phyloP scores from a whole-genome alignment of 108 stramenopile genomes.

The Parietichytrium sp. region DNA sequence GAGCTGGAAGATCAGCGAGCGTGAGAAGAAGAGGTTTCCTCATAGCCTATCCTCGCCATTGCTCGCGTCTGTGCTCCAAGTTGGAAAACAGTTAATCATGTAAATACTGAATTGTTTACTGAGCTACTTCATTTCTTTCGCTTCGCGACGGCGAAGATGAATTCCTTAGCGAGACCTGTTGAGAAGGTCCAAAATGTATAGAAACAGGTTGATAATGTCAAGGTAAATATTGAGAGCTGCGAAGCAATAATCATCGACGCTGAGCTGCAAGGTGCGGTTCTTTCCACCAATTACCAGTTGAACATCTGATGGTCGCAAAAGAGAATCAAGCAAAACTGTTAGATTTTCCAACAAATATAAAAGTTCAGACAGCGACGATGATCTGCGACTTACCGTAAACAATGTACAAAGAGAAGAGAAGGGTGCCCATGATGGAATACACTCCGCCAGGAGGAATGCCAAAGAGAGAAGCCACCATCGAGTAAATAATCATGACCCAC shows the following conservation, averaged over 20 bases:
- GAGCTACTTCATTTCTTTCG: too few relatives aligned
- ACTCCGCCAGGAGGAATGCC: not conserved
- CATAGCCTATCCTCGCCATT: too few relatives aligned
- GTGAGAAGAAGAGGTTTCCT: too few relatives aligned
- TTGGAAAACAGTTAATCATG: too few relatives aligned
- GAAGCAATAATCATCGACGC: conserved; percentile 83
- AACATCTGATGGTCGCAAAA: conserved; percentile 51
- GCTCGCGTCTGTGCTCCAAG: too few relatives aligned
- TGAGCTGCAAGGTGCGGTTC: conserved; percentile 76
- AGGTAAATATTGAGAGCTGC: conserved; percentile 83
- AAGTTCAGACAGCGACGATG: conserved; percentile 48
- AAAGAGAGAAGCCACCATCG: conserved; percentile 42
- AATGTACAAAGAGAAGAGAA: conserved; percentile 69
- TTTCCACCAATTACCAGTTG: conserved; percentile 15
- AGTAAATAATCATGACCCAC: conserved; percentile 36
- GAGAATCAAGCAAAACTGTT: conserved; percentile 73
- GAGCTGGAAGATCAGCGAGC: too few relatives aligned
- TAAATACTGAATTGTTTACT: too few relatives aligned
- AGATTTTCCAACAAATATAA: conserved; percentile 76
- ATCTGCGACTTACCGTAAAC: conserved; percentile 64
- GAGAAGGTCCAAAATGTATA: conserved; percentile 76
- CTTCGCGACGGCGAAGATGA: too few relatives aligned
- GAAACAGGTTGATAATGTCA: conserved; percentile 87
- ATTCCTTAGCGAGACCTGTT: too few relatives aligned
- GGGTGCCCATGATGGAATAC: conserved; percentile 61